Evolutionary conservation across 257 asterid species (phyloP).

Genomic region (Echium plantagineum): DNA sequence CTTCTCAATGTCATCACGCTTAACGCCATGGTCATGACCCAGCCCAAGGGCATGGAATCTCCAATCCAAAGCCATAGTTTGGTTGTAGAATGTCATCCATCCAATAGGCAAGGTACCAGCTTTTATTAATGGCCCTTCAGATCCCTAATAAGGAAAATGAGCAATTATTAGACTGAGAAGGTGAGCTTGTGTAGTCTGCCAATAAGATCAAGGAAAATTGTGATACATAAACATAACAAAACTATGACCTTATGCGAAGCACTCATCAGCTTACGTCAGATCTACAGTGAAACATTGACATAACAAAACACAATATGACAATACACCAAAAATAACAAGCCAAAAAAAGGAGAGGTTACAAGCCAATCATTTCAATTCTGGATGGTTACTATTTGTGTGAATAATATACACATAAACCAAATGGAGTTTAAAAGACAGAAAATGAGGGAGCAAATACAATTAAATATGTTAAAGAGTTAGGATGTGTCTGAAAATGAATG

Average conservation of each 20-base stretch:
- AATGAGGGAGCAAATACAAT: background rate
- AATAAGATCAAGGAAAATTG: background rate
- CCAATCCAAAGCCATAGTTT: constrained; percentile 46
- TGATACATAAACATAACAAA: too few species aligned
- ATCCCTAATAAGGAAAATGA: constrained; percentile 38
- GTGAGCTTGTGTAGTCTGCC: background rate
- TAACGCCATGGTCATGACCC: constrained; percentile 58
- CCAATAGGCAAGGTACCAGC: constrained; percentile 85
- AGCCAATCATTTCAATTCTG: background rate
- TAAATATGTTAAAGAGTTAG: background rate
- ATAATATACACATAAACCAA: background rate
- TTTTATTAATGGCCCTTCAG: constrained; percentile 36
- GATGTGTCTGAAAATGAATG: constrained; percentile 2
- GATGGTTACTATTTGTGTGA: background rate
- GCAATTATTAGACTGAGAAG: constrained; percentile 1
- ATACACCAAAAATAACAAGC: too few species aligned
- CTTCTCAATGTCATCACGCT: constrained; percentile 31
- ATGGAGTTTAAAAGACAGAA: background rate
- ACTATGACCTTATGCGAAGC: background rate
- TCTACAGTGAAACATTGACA: background rate
- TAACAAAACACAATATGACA: background rate
- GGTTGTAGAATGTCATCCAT: constrained; percentile 68
- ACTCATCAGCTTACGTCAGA: background rate
- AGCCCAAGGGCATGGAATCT: constrained; percentile 74
- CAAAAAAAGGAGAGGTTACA: background rate